Evolutionary conservation across 495 filamentous ascomycete species (phyloP).

Genomic region (Talaromyces liani): DNA sequence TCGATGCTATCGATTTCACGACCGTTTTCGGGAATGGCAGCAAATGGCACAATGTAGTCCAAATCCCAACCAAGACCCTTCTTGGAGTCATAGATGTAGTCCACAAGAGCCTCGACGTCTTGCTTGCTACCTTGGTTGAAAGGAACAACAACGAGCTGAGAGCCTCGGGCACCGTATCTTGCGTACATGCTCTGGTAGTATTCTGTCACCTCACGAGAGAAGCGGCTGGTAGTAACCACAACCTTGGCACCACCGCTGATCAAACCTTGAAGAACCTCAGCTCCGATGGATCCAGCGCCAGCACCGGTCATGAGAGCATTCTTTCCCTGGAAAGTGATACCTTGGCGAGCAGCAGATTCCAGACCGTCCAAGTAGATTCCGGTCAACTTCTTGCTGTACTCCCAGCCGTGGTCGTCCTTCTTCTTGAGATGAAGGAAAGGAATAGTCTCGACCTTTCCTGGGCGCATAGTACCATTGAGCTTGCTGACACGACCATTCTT

Average conservation of each 20-base stretch:
- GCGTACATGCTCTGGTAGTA: slow-evolving; percentile 99
- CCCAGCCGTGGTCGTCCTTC: slow-evolving; percentile 91
- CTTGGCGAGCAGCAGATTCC: slow-evolving; percentile 76
- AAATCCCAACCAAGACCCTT: slow-evolving; percentile 96
- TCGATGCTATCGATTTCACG: slow-evolving; percentile 97
- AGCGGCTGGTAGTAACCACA: slow-evolving; percentile 89
- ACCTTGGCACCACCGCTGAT: slow-evolving; percentile 96
- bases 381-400: slow-evolving; percentile 97
- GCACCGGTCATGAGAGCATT: slow-evolving; percentile 98
- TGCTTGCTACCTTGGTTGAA: slow-evolving; percentile 99
- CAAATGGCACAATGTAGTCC: slow-evolving; percentile 93
- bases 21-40: slow-evolving; percentile 94
- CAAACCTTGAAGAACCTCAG: slow-evolving; percentile 93
- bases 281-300: slow-evolving; percentile 94
- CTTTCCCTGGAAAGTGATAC: slow-evolving; percentile 89
- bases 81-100: slow-evolving; percentile 97
- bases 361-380: slow-evolving; percentile 85
- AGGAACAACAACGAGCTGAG: slow-evolving; percentile 92
- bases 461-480: slow-evolving; percentile 51
- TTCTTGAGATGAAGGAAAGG: slow-evolving; percentile 96
- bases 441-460: slow-evolving; percentile 91
- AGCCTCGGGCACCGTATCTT: slow-evolving; percentile 84
- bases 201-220: slow-evolving; percentile 95
- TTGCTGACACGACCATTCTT: slow-evolving; percentile 63
- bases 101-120: slow-evolving; percentile 84